phyloP scores from a whole-genome alignment of 306 rosid species.

The Glycine latifolia region DNA sequence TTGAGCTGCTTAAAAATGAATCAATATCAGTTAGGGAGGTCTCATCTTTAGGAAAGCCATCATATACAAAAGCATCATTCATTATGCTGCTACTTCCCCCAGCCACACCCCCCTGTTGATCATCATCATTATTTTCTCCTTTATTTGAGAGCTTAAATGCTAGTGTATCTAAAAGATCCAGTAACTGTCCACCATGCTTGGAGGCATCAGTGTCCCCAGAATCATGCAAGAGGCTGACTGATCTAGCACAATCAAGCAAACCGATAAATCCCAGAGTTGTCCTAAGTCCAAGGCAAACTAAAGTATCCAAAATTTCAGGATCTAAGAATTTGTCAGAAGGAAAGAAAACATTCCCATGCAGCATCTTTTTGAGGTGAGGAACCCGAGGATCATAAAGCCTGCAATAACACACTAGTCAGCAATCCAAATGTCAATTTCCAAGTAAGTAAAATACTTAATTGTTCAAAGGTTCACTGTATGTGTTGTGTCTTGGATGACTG shows the following conservation, averaged over 20 bases:
- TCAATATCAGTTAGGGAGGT: constrained; percentile 47
- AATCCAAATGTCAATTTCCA: constrained; percentile 32
- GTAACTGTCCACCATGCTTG: constrained; percentile 65
- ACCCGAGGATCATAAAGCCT: constrained; percentile 98
- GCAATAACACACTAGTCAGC: constrained; percentile 55
- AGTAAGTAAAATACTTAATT: constrained; percentile 14
- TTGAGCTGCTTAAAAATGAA: constrained; percentile 54
- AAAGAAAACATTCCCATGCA: constrained; percentile 73
- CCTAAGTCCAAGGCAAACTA: constrained; percentile 84
- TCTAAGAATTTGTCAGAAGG: constrained; percentile 82
- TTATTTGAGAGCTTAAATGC: constrained; percentile 64
- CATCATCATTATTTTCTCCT: constrained; percentile 55
- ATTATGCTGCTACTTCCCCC: constrained; percentile 35
- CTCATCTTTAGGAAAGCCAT: constrained; percentile 50
- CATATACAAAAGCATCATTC: constrained; percentile 48
- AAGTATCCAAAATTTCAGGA: constrained; percentile 72
- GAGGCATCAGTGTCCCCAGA: constrained; percentile 61
- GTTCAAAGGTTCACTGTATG: too few species aligned
- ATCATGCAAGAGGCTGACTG: constrained; percentile 76
- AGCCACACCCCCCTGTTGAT: constrained; percentile 49
- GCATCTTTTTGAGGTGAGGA: constrained; percentile 68
- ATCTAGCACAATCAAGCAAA: constrained; percentile 91
- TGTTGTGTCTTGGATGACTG: too few species aligned
- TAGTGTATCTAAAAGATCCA: constrained; percentile 68
- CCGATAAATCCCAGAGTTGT: constrained; percentile 87